These are phyloP conservation scores for Cyclospora cayetanensis DNA, from an alignment of 169 alveolate species.

Conservation along the genomic window DNA sequence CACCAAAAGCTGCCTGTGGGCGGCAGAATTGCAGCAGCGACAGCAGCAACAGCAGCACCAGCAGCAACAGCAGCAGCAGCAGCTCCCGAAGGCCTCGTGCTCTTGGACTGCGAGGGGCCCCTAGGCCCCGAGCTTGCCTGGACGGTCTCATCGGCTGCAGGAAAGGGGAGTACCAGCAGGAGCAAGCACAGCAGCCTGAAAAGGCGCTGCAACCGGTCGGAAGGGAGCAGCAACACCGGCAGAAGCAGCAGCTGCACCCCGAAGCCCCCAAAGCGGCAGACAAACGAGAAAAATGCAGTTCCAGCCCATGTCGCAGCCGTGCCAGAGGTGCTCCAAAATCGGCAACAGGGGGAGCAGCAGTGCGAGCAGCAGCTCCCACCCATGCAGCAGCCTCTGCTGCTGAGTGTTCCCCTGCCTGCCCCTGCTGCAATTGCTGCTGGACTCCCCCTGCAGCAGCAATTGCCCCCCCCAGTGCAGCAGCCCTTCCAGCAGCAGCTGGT, in stretches of 20 bases:
- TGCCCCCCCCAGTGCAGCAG: background rate
- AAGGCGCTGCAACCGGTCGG: background rate
- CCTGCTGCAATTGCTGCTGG: background rate
- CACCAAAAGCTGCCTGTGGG: background rate
- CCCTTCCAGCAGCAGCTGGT: background rate
- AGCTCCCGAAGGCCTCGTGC: background rate
- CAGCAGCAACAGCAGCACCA: background rate
- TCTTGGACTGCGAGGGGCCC: background rate
- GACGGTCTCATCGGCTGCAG: background rate
- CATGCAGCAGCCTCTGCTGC: background rate
- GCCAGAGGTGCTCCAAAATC: background rate
- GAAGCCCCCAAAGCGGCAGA: background rate
- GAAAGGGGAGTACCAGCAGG: background rate
- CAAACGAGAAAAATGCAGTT: background rate
- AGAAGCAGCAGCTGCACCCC: background rate
- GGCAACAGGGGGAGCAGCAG: background rate
- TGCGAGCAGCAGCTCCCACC: background rate
- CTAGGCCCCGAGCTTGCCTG: background rate
- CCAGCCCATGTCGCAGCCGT: background rate
- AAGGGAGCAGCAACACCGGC: background rate
- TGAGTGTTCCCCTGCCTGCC: no score
- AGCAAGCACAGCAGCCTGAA: background rate
- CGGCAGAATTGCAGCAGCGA: background rate
- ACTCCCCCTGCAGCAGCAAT: slow-evolving; percentile 2
- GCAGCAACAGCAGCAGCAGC: background rate